A percentile compares a stretch with the other conserved stretches of the same genome.
These are phyloP conservation scores for Aspergillus quadricinctus DNA, from an alignment of 2,329 filamentous ascomycete species.

Conservation along the genomic window DNA sequence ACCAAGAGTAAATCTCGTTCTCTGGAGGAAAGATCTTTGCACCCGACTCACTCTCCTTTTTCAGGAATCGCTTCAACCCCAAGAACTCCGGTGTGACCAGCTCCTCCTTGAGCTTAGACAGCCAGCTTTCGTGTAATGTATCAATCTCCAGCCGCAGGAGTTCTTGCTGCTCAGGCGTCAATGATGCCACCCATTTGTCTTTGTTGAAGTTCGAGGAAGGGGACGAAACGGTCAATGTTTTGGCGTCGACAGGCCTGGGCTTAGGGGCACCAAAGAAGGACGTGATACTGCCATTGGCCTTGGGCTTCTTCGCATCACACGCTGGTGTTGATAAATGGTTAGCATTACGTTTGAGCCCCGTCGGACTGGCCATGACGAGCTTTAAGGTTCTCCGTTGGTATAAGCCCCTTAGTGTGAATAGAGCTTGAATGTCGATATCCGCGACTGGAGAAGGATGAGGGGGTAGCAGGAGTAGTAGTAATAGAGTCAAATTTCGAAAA, in stretches of 20 bases:
- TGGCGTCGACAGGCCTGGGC: constrained; percentile 31
- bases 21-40: constrained; percentile 82
- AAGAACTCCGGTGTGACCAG: constrained; percentile 75
- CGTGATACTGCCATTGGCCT: constrained; percentile 73
- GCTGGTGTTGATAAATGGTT: constrained; percentile 38
- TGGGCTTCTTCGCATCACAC: constrained; percentile 64
- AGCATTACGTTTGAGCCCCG: constrained; percentile 63
- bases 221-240: constrained; percentile 12
- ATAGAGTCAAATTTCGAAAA: not conserved
- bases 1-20: constrained; percentile 95
- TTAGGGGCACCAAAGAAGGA: constrained; percentile 81
- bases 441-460: not conserved
- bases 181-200: constrained; percentile 75
- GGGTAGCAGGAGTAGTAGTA: not conserved
- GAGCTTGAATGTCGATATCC: not conserved
- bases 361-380: constrained; percentile 27
- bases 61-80: constrained; percentile 80
- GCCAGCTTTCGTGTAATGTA: constrained; percentile 86
- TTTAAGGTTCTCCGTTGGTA: not conserved
- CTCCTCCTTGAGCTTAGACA: constrained; percentile 83
- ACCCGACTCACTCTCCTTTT: constrained; percentile 66
- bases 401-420: not conserved
- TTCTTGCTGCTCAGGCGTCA: constrained; percentile 76
- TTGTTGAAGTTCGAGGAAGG: constrained; percentile 68
- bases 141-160: constrained; percentile 86